These are phyloP conservation scores for Beauveria sp. DNA, from an alignment of 2,329 filamentous ascomycete genomes.

Conservation along the genomic window DNA sequence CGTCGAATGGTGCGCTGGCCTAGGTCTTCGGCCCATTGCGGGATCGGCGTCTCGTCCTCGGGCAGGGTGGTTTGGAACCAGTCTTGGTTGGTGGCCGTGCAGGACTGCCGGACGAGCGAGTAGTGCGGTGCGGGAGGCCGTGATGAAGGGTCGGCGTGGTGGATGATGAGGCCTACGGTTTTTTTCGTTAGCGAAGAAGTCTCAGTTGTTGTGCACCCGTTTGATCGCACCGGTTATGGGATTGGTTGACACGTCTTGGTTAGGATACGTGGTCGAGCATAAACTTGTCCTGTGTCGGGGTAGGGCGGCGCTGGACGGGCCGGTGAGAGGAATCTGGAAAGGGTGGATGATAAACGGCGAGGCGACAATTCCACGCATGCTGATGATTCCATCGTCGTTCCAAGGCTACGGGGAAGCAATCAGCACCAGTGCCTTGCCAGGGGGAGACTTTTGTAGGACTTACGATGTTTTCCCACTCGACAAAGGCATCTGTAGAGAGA, in stretches of 20 bases:
- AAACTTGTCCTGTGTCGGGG: constrained; percentile 31
- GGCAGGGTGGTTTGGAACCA: constrained; percentile 47
- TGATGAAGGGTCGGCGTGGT: constrained; percentile 20
- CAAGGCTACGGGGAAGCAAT: constrained; percentile 30
- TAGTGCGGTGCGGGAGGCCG: constrained; percentile 34
- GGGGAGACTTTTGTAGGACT: constrained; percentile 9
- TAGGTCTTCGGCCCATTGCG: constrained; percentile 42
- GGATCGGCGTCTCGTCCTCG: constrained; percentile 18
- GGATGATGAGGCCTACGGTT: constrained; percentile 38
- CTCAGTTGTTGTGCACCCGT: constrained; percentile 8
- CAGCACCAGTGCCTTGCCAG: constrained; percentile 1
- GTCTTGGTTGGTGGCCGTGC: constrained; percentile 39
- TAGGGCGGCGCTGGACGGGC: constrained; percentile 15
- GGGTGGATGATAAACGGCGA: constrained; percentile 42
- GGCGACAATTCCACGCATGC: constrained; percentile 46
- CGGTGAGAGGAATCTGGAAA: constrained; percentile 41
- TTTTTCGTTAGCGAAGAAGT: neutral
- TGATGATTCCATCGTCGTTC: constrained; percentile 26
- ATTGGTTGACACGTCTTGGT: constrained; percentile 30
- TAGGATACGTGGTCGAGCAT: constrained; percentile 40
- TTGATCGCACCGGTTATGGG: constrained; percentile 36
- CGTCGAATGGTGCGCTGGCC: constrained; percentile 34
- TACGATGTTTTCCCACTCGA: constrained; percentile 48
- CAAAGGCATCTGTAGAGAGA: constrained; percentile 44
- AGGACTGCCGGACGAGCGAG: constrained; percentile 45